phyloP scores from a whole-genome alignment of 768 basidiomycete species.

The Amanita muscaria region DNA sequence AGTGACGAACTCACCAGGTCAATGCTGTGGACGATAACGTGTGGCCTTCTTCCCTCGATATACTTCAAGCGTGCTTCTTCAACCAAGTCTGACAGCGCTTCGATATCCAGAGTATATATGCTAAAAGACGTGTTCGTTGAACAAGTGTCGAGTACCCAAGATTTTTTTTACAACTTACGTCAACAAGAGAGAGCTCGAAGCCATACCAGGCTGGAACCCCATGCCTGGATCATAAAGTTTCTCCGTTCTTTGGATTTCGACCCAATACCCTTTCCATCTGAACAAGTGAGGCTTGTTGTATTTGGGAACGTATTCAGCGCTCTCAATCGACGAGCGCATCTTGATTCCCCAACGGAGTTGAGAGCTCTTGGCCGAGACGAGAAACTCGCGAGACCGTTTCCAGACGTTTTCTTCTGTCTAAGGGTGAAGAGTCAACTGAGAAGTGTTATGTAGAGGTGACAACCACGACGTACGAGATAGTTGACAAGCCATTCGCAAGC shows the following conservation, averaged over 20 bases:
- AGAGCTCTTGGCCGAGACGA: constrained; percentile 30
- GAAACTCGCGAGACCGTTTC: constrained; percentile 33
- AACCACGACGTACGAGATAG: constrained; percentile 26
- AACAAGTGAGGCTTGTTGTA: constrained; percentile 32
- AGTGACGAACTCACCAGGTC: constrained; percentile 18
- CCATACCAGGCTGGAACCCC: constrained; percentile 2
- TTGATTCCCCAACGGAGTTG: constrained; percentile 30
- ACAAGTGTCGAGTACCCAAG: too few species aligned
- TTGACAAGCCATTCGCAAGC: constrained; percentile 41
- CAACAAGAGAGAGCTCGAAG: constrained; percentile 18
- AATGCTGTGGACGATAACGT: constrained; percentile 27
- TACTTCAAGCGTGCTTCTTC: constrained; percentile 28
- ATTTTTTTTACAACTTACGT: too few species aligned
- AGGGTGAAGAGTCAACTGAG: not conserved
- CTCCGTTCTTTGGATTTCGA: constrained; percentile 25
- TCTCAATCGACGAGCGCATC: constrained; percentile 13
- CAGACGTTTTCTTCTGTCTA: constrained; percentile 38
- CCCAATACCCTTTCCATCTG: constrained; percentile 32
- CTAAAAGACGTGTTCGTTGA: too few species aligned
- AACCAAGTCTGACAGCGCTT: constrained; percentile 24
- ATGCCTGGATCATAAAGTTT: not conserved
- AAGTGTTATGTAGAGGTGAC: not conserved
- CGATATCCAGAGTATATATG: constrained; percentile 32
- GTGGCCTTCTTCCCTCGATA: constrained; percentile 24
- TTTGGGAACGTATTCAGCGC: constrained; percentile 33